Base-by-base conservation (phyloP, 1,284 basidiomycete genomes). In the Jaminaea rosea region DNA sequence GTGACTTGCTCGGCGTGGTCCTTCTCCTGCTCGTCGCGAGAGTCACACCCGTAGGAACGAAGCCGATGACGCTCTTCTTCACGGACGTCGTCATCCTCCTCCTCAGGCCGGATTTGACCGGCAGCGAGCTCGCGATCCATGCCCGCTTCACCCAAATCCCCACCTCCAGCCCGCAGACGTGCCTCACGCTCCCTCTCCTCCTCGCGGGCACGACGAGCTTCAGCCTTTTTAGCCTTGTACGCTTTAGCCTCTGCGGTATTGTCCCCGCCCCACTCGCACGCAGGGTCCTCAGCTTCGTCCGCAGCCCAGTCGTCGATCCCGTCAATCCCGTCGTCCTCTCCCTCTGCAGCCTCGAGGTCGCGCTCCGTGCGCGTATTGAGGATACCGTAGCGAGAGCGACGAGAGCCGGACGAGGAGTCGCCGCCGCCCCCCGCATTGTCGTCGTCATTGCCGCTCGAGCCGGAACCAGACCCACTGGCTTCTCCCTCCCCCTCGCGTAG, bases 261-360 rank as follows among this genome's bases (percentile, higher is more conserved):
- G 26, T 72, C 69, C n/a, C 71, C 69, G 21, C 65, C 61, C 47
- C 68, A 73, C 46, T 73, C 71, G 46, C 58, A 53, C 1, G 58
- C 51, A 5, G 65, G 63, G 44, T 67, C 58, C 17, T 54, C 42
- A n/a, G 58, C 52, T 39, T 67, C 64, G n/a, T 61, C 58, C 41
- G 46, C 57, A 9, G 63, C 51, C 58, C 59, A 64, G 26, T 69
- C 67, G 19, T 67, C 66, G 44, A 60, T 54, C 26, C 59, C 62
- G 31, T 65, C 63, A 34, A 58, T 47, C 17, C 59, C 60, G 46
- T 26, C 42, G 27, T 13, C 13, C n/a, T 31, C 39, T 5, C 52
- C 55, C 28, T 60, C 52, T 1, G 62, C 65, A 49, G 60, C 63
- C 27, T 67, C 65, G 9, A 69, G 52, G 44, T 65, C 67, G 23